Percentiles rank a stretch among this genome's conserved stretches.
phyloP scores from a whole-genome alignment of 2,329 filamentous ascomycete species.

The Fusarium ramigenum region DNA sequence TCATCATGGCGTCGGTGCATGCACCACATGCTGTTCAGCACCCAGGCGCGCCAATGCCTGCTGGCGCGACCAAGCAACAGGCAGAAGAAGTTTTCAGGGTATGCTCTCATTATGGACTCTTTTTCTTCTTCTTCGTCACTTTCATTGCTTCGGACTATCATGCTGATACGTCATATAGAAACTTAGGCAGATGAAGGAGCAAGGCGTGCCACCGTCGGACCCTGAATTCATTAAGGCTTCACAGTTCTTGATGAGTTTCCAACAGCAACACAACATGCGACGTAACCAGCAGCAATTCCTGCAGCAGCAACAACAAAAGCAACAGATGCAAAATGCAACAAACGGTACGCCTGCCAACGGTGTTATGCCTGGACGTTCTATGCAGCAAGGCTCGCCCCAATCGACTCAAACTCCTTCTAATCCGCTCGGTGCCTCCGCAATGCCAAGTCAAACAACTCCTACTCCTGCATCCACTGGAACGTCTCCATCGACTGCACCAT shows the following conservation, averaged over 20 bases:
- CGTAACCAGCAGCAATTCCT: slow-evolving; percentile 56
- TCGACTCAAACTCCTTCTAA: slow-evolving; percentile 45
- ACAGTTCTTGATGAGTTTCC: slow-evolving; percentile 77
- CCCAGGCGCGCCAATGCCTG: slow-evolving; percentile 69
- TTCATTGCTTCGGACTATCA: neutral
- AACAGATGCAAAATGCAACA: slow-evolving; percentile 62
- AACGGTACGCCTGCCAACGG: slow-evolving; percentile 65
- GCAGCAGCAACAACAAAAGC: slow-evolving; percentile 52
- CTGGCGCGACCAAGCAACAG: slow-evolving; percentile 78
- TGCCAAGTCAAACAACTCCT: slow-evolving; percentile 48
- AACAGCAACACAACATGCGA: slow-evolving; percentile 70
- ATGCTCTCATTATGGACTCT: slow-evolving; percentile 45
- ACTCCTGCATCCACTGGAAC: slow-evolving; percentile 47
- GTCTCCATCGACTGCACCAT: slow-evolving; percentile 42
- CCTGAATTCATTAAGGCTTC: slow-evolving; percentile 88
- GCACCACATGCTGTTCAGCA: slow-evolving; percentile 74
- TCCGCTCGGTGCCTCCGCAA: slow-evolving; percentile 51
- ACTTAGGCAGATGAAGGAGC: slow-evolving; percentile 87
- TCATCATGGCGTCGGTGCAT: slow-evolving; percentile 83
- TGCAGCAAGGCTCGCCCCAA: slow-evolving; percentile 51
- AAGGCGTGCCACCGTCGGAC: slow-evolving; percentile 81
- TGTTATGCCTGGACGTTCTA: slow-evolving; percentile 48
- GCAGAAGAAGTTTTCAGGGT: slow-evolving; percentile 79
- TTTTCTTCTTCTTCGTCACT: neutral
- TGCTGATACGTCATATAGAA: slow-evolving; percentile 64